phyloP scores from a whole-genome alignment of 2,329 filamentous ascomycete species.

The Ophiocordyceps camponoti-leonardi region DNA sequence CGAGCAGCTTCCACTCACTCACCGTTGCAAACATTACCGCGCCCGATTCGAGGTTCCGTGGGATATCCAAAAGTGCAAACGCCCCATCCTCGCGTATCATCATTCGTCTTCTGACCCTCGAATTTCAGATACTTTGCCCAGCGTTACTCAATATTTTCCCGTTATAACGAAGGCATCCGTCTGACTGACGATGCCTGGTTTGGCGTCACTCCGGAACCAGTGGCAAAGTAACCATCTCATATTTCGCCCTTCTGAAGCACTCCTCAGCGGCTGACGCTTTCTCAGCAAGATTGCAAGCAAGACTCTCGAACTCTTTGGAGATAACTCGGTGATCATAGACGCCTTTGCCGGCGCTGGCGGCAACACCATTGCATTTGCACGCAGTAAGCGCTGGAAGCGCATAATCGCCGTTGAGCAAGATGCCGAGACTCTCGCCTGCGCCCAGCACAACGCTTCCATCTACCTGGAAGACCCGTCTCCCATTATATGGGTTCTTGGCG shows the following conservation, averaged over 20 bases:
- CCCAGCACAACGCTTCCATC: constrained; percentile 76
- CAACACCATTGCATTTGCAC: constrained; percentile 88
- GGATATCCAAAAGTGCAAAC: constrained; percentile 64
- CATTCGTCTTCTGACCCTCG: neutral
- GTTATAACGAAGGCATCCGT: constrained; percentile 74
- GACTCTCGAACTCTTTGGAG: constrained; percentile 36
- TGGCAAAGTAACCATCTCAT: constrained; percentile 52
- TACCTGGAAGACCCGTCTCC: constrained; percentile 56
- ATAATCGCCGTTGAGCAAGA: constrained; percentile 86
- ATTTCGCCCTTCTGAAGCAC: neutral
- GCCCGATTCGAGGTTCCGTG: constrained; percentile 54
- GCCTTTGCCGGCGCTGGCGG: constrained; percentile 84
- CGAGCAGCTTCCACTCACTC: constrained; percentile 33
- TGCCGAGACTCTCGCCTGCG: constrained; percentile 64
- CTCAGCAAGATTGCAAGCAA: constrained; percentile 35
- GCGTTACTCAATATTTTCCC: constrained; percentile 70
- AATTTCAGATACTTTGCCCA: constrained; percentile 72
- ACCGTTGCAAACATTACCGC: constrained; percentile 60
- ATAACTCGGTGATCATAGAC: constrained; percentile 59
- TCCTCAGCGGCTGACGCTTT: neutral
- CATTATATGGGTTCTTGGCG: constrained; percentile 75
- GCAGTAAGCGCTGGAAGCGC: constrained; percentile 59
- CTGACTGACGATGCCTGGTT: constrained; percentile 95
- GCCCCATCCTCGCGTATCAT: neutral
- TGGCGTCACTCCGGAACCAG: constrained; percentile 83